phyloP scores from a whole-genome alignment of 2,329 filamentous ascomycete species.

The Zymoseptoria passerinii region DNA sequence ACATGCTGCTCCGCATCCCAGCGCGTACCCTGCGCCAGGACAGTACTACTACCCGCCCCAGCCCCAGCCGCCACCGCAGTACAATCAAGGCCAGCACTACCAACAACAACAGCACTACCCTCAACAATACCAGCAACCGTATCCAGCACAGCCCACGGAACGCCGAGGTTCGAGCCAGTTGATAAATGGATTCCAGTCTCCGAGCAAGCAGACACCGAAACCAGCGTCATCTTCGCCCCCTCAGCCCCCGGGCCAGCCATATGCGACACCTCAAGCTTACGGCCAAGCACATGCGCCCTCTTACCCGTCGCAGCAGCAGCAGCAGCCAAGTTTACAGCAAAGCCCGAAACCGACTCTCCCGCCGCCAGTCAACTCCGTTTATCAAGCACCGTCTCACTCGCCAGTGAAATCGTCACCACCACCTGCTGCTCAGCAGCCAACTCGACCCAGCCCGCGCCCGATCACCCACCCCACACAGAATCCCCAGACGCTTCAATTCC shows the following conservation, averaged over 20 bases:
- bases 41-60: slow-evolving; percentile 13
- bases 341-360: slow-evolving; percentile 25
- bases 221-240: slow-evolving; percentile 14
- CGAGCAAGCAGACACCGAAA: slow-evolving; percentile 16
- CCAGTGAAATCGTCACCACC: slow-evolving; percentile 27
- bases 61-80: slow-evolving; percentile 10
- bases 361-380: slow-evolving; percentile 17
- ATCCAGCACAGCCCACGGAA: slow-evolving; percentile 5
- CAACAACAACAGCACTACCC: slow-evolving; percentile 9
- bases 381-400: slow-evolving; percentile 17
- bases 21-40: slow-evolving; percentile 1
- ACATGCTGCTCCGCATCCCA: slow-evolving; percentile 1
- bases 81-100: slow-evolving; percentile 7
- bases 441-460: background rate
- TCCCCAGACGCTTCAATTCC: slow-evolving; percentile 6
- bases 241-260: slow-evolving; percentile 10
- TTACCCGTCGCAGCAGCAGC: slow-evolving; percentile 6
- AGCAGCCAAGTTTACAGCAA: slow-evolving; percentile 16
- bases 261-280: slow-evolving; percentile 6
- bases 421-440: slow-evolving; percentile 1
- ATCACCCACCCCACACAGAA: slow-evolving; percentile 7
- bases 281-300: background rate
- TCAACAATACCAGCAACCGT: slow-evolving; percentile 5
- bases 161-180: slow-evolving; percentile 20
- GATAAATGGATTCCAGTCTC: slow-evolving; percentile 26